Base-by-base conservation (phyloP, 129 eudicot genomes). In the Pulicaria dysenterica region DNA sequence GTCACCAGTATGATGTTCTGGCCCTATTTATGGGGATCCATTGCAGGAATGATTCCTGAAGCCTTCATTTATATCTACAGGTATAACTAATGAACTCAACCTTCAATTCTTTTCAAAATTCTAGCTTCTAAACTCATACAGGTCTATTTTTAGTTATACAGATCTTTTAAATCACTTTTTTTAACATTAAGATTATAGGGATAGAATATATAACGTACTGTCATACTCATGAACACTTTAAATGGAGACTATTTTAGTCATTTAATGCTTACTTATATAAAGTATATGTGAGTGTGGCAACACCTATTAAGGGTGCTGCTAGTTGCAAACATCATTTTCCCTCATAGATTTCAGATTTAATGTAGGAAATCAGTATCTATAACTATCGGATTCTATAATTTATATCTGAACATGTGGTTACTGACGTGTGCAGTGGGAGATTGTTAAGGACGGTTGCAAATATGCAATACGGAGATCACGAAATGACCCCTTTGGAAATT, bases 11-110 rank as follows among this genome's bases (percentile, higher is more conserved):
- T 92, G 91, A 81, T 84, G 77, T 91, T 91, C 60, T 85, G 96
- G 91, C 96, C 97, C 5, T 91, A 91, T 70, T 51, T 91, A 56
- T 86, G 91, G 73, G 96, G 97, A 60, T 91, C 97, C 55, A 48
- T 91, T 46, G 87, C 96, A 12, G 97, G 96, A 74, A 91, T 91
- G 97, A 76, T 88, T 71, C 97, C 97, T 6, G 98, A 92, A 80
- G 85, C 98, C 74, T 92, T 87, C 80, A 82, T 92, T 46, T 92
- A 92, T 82, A 92, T 92, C 62, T 92, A 89, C 66, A 89, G 89
- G 98, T 92, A 24, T 24, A 24, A 24, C 31, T 24, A 24, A 24
- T 24, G 1, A 43, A 59, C 36, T 11, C 15, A 17, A 40, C 43
- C 61, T 41, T 40, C 58, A 49, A 24, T 24, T 24, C 31, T 24